These are phyloP conservation scores for Terfezia boudieri DNA, from an alignment of 495 filamentous ascomycete species.

Conservation along the genomic window DNA sequence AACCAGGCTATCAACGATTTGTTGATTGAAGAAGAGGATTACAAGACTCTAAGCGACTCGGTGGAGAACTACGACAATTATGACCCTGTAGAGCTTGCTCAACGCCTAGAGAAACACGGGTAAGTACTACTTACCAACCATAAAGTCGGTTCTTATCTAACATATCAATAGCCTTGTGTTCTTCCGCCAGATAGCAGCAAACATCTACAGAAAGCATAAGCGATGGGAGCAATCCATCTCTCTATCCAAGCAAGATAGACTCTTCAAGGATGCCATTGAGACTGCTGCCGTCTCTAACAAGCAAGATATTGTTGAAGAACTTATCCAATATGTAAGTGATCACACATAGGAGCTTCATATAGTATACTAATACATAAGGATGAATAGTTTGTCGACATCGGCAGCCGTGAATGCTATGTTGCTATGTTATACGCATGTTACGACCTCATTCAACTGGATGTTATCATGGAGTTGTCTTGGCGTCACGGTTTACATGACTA, in stretches of 20 bases:
- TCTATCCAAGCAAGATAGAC: constrained; percentile 94
- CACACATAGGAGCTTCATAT: background rate
- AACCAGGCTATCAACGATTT: constrained; percentile 98
- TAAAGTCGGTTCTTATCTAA: too few species aligned
- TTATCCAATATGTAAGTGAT: constrained; percentile 78
- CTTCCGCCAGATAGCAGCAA: constrained; percentile 96
- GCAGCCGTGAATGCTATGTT: constrained; percentile 95
- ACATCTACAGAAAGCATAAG: constrained; percentile 99
- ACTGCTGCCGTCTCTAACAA: constrained; percentile 90
- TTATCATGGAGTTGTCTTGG: constrained; percentile 93
- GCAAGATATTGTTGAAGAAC: constrained; percentile 76
- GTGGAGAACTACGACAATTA: constrained; percentile 99
- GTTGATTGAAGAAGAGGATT: constrained; percentile 95
- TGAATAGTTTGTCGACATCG: constrained; percentile 88
- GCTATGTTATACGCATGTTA: constrained; percentile 99
- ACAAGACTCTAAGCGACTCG: constrained; percentile 95
- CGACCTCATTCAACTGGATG: constrained; percentile 78
- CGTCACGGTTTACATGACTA: constrained; percentile 86
- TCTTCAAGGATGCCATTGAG: constrained; percentile 99
- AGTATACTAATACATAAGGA: constrained; percentile 6
- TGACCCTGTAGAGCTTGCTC: constrained; percentile 83
- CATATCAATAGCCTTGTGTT: constrained; percentile 46
- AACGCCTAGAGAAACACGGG: constrained; percentile 85
- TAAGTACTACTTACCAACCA: constrained; percentile 4
- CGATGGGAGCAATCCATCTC: constrained; percentile 99